Evolutionary conservation across 2,329 filamentous ascomycete genomes (phyloP), one percentile per base, ranked within the genome.

Genomic region (Pestalotiopsis sp.): DNA sequence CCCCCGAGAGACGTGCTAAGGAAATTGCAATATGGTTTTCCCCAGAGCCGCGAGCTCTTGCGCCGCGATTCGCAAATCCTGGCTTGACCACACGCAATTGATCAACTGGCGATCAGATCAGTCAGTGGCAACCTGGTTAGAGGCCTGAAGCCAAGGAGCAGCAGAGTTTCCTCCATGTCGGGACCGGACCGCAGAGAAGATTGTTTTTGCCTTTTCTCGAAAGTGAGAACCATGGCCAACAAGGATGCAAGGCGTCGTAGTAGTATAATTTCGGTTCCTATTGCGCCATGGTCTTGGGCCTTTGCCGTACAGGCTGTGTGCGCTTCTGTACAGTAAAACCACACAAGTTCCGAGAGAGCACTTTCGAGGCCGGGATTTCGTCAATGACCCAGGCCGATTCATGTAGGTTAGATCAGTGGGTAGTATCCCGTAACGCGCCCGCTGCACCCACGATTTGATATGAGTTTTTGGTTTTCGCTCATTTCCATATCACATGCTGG

Each of bases 1-100:
- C 17, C 63, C 41, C 41, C n/a, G 6, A 23, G 14, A 20, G 62
- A 23, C 20, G 62, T 65, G 62, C 38, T 65, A 36, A 17, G 62
- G 62, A 65, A 65, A 65, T 65, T 65, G 36, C 57, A 38, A 62
- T 62, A 36, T 36, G 59, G 31, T 36, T 36, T 62, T 20, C 31
- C 59, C n/a, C 23, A 59, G 57, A 59, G 36, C 36, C 31, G 23
- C 20, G 6, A 36, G 31, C 31, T 36, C 31, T 36, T 36, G 31
- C 62, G 38, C 14, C 5, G 20, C 23, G 38, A 65, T 65, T 65
- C 62, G 63, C 25, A 66, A 45, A 66, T 20, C 11, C 27, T 58
- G 63, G 23, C 52, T 58, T 57, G 49, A 66, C 25, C 57, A 23
- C 20, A 45, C 63, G 57, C 63, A 66, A 38, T 36, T 52, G 41